phyloP scores from a whole-genome alignment of 768 basidiomycete genomes.

The Collybia sordida region DNA sequence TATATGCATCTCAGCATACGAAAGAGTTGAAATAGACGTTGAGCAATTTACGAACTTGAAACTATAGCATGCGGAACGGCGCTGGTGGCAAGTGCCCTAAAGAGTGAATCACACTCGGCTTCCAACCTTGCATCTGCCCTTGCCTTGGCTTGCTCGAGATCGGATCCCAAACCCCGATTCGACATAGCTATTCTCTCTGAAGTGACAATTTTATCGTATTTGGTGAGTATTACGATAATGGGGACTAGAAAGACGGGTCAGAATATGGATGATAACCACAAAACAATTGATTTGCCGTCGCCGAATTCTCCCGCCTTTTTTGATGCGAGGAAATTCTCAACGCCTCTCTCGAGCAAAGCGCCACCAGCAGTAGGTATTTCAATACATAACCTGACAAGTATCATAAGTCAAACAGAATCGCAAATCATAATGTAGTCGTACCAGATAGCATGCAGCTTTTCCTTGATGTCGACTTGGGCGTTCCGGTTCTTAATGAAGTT shows the following conservation, averaged over 20 bases:
- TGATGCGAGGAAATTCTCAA: slow-evolving; percentile 21
- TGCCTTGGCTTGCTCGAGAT: too few species aligned
- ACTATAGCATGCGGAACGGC: background rate
- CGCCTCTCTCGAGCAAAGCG: slow-evolving; percentile 18
- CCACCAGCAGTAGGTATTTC: slow-evolving; percentile 15
- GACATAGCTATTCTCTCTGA: too few species aligned
- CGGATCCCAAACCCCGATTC: too few species aligned
- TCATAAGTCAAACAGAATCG: too few species aligned
- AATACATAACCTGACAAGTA: slow-evolving; percentile 23
- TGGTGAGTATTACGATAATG: slow-evolving; percentile 29
- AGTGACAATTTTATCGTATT: slow-evolving; percentile 23
- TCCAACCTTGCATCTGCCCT: too few species aligned
- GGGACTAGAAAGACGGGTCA: slow-evolving; percentile 11
- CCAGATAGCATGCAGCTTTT: slow-evolving; percentile 27
- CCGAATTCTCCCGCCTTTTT: background rate
- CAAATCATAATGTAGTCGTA: background rate
- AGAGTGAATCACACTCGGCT: background rate
- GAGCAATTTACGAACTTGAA: background rate
- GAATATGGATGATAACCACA: too few species aligned
- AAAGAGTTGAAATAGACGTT: too few species aligned
- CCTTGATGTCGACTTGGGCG: slow-evolving; percentile 2
- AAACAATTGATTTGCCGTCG: background rate
- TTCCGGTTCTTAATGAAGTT: slow-evolving; percentile 17
- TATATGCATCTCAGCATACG: too few species aligned
- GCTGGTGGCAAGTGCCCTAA: background rate